These are phyloP conservation scores for Mycena rebaudengoi DNA, from an alignment of 768 basidiomycete species.

Conservation along the genomic window DNA sequence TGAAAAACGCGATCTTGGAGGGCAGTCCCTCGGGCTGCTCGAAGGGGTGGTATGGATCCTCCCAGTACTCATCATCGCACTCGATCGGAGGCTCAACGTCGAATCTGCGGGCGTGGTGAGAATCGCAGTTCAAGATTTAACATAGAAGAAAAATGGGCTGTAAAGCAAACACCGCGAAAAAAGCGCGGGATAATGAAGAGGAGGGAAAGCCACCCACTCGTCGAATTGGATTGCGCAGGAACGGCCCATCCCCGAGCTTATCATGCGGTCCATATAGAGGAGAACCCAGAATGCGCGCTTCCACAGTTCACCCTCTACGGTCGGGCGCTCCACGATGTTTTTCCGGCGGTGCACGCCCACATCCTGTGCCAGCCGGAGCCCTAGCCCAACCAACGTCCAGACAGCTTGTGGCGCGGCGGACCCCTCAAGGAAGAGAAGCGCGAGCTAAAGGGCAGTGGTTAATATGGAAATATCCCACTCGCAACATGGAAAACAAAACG, in stretches of 20 bases:
- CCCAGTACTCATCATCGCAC: constrained; percentile 80
- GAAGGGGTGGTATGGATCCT: constrained; percentile 53
- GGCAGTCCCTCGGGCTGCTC: constrained; percentile 62
- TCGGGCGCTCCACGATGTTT: constrained; percentile 23
- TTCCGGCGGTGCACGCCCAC: not conserved
- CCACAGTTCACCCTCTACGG: constrained; percentile 65
- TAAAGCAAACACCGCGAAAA: not conserved
- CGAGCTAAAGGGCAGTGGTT: too few relatives aligned
- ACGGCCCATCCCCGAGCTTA: constrained; percentile 57
- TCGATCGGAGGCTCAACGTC: constrained; percentile 68
- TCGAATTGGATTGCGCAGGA: constrained; percentile 65
- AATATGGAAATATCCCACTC: too few relatives aligned
- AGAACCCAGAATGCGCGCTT: constrained; percentile 61
- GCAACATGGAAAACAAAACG: too few relatives aligned
- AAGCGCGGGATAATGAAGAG: too few relatives aligned
- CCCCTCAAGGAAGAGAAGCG: constrained; percentile 61
- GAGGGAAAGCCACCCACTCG: constrained; percentile 49
- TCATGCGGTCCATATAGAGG: constrained; percentile 20
- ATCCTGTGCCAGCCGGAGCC: constrained; percentile 12
- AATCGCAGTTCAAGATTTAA: not conserved
- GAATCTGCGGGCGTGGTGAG: too few relatives aligned
- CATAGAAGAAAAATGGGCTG: too few relatives aligned
- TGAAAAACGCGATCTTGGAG: constrained; percentile 54
- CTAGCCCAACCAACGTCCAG: constrained; percentile 72
- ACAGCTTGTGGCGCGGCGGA: constrained; percentile 64